These are phyloP conservation scores for rapeseed (Brassica napus) DNA, from an alignment of 345 rosid species.

Conservation along the genomic window DNA sequence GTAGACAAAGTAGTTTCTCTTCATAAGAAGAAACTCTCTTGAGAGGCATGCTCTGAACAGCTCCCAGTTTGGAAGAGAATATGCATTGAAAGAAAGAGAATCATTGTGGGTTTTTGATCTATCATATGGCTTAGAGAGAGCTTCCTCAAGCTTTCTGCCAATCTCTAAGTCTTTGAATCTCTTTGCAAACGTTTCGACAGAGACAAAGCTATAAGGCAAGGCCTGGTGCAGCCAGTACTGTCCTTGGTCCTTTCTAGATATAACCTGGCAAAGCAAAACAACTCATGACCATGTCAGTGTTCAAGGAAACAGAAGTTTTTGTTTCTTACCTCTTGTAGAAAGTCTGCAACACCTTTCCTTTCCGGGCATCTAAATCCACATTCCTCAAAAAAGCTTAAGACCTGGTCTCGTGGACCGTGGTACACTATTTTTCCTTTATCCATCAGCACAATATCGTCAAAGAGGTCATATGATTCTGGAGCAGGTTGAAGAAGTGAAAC, in stretches of 20 bases:
- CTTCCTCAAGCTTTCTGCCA: conserved; percentile 66
- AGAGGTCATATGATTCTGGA: conserved; percentile 73
- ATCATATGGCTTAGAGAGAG: conserved; percentile 72
- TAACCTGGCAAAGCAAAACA: conserved; percentile 38
- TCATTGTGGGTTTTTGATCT: conserved; percentile 69
- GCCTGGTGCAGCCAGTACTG: conserved; percentile 72
- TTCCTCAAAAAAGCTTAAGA: conserved; percentile 61
- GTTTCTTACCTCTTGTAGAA: conserved; percentile 69
- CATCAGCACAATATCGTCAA: conserved; percentile 68
- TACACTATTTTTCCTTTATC: conserved; percentile 76
- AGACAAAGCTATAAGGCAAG: conserved; percentile 57
- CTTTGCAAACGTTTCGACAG: conserved; percentile 63
- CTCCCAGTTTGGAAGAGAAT: conserved; percentile 63
- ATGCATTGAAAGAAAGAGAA: conserved; percentile 61
- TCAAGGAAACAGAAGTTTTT: background rate
- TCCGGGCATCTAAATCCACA: conserved; percentile 75
- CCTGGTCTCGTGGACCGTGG: conserved; percentile 67
- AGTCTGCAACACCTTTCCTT: conserved; percentile 83
- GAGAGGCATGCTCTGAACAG: conserved; percentile 73
- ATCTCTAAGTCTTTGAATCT: conserved; percentile 66
- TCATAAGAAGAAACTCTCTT: conserved; percentile 79
- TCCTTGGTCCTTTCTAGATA: conserved; percentile 77
- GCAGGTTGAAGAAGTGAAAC: conserved; percentile 88
- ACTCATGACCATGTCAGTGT: background rate
- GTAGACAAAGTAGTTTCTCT: conserved; percentile 82